phyloP scores from a whole-genome alignment of 140 eudicot genomes.

The Senecio squalidus region DNA sequence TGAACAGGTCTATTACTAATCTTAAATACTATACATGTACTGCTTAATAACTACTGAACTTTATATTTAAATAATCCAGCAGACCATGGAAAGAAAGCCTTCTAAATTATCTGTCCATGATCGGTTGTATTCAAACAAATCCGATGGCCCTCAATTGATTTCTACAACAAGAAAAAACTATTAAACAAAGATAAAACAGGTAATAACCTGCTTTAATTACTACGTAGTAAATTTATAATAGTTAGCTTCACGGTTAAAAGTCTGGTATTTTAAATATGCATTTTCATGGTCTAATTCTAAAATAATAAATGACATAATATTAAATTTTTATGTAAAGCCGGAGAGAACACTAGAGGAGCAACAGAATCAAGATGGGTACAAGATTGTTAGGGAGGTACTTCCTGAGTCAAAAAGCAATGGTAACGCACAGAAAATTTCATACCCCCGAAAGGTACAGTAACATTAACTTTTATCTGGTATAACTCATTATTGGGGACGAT shows the following conservation, averaged over 20 bases:
- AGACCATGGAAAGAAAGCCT: constrained; percentile 52
- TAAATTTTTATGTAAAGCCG: not conserved
- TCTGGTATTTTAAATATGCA: not conserved
- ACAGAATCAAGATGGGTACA: constrained; percentile 48
- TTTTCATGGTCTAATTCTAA: not conserved
- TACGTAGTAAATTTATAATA: not conserved
- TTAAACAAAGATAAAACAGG: constrained; percentile 5
- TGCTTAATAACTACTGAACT: constrained; percentile 6
- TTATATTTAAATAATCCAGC: constrained; percentile 18
- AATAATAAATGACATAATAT: not conserved
- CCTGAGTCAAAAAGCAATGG: constrained; percentile 43
- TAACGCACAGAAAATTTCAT: constrained; percentile 34
- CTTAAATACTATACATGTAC: not conserved
- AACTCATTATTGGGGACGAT: not conserved
- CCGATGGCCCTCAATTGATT: no score
- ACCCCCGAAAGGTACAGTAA: constrained; percentile 61
- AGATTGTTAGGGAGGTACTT: constrained; percentile 50
- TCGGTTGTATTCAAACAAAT: constrained; percentile 30
- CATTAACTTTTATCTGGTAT: not conserved
- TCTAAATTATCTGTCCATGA: constrained; percentile 29
- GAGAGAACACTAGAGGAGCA: no score
- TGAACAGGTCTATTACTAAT: constrained; percentile 40
- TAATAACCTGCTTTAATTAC: not conserved
- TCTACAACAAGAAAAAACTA: constrained; percentile 2
- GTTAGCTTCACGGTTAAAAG: not conserved